These are phyloP conservation scores for Ophiorrhiza pumila DNA, from an alignment of 257 asterid species.

Conservation along the genomic window DNA sequence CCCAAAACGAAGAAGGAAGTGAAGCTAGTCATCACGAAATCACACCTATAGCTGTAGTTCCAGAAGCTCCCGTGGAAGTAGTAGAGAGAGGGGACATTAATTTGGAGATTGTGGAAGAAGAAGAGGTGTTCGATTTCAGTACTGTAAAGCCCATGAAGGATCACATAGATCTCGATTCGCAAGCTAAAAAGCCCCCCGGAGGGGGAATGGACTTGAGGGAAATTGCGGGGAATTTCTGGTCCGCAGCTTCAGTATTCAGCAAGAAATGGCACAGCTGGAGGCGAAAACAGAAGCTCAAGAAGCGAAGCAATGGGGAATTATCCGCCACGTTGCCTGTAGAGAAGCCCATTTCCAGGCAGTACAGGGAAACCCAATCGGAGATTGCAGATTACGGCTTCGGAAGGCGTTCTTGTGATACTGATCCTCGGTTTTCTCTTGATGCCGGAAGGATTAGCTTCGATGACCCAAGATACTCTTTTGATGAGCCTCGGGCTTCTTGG, in stretches of 20 bases:
- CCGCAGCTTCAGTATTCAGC: constrained; percentile 84
- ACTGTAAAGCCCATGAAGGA: constrained; percentile 74
- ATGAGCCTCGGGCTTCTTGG: constrained; percentile 90
- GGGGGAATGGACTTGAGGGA: constrained; percentile 44
- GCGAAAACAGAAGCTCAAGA: constrained; percentile 74
- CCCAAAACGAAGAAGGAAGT: constrained; percentile 25
- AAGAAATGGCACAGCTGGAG: constrained; percentile 93
- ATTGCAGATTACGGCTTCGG: constrained; percentile 87
- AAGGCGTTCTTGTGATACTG: constrained; percentile 76
- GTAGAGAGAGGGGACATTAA: constrained; percentile 35
- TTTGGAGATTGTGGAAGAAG: constrained; percentile 64
- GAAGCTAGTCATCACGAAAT: constrained; percentile 50
- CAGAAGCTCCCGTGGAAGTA: constrained; percentile 30
- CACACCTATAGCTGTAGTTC: constrained; percentile 32
- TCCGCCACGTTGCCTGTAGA: constrained; percentile 59
- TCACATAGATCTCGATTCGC: constrained; percentile 61
- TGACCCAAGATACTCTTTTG: constrained; percentile 74
- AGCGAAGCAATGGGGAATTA: constrained; percentile 42
- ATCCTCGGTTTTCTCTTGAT: constrained; percentile 84
- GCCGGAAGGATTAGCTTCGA: constrained; percentile 75
- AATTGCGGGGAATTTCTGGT: constrained; percentile 52
- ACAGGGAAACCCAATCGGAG: constrained; percentile 77
- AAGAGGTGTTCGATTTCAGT: constrained; percentile 25
- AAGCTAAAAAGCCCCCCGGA: constrained; percentile 55
- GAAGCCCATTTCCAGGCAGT: constrained; percentile 65